Evolutionary conservation across 2,329 filamentous ascomycete genomes (phyloP).

Genomic region (Penicillium sp.): DNA sequence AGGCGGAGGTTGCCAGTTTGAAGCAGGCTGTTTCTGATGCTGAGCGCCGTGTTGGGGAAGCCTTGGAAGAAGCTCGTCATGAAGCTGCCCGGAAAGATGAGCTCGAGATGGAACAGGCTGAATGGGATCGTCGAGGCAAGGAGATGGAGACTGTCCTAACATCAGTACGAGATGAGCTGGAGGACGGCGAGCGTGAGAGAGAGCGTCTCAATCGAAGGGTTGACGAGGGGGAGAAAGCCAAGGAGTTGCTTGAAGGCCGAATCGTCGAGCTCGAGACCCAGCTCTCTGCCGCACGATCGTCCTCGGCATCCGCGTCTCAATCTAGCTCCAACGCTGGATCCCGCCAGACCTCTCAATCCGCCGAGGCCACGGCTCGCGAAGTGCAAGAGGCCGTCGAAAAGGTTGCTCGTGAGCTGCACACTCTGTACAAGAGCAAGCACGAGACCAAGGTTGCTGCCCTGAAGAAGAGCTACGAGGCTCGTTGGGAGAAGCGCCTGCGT

Average conservation of each 20-base stretch:
- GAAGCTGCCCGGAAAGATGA: constrained; percentile 73
- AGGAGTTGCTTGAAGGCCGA: constrained; percentile 53
- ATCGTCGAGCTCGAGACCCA: constrained; percentile 55
- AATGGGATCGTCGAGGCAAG: constrained; percentile 82
- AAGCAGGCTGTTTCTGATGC: constrained; percentile 89
- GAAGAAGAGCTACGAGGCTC: constrained; percentile 78
- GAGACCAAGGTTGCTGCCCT: constrained; percentile 93
- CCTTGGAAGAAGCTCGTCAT: constrained; percentile 81
- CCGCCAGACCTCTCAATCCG: constrained; percentile 46
- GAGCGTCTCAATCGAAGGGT: constrained; percentile 78
- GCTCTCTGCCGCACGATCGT: constrained; percentile 50
- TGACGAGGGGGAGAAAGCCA: constrained; percentile 73
- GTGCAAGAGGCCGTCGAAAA: constrained; percentile 87
- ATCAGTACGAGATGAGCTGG: constrained; percentile 81
- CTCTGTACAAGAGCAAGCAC: constrained; percentile 95
- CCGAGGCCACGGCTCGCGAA: constrained; percentile 62
- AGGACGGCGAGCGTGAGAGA: constrained; percentile 76
- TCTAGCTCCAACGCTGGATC: constrained; percentile 40
- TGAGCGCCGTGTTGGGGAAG: constrained; percentile 87
- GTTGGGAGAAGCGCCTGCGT: constrained; percentile 86
- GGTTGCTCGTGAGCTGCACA: constrained; percentile 90
- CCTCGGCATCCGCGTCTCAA: constrained; percentile 26
- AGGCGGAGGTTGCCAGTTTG: constrained; percentile 85
- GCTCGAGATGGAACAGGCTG: constrained; percentile 74
- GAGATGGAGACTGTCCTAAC: constrained; percentile 85